Percentiles rank a stretch among this genome's conserved stretches.
phyloP scores from a whole-genome alignment of 345 rosid genomes.

The Pugionium cornutum region DNA sequence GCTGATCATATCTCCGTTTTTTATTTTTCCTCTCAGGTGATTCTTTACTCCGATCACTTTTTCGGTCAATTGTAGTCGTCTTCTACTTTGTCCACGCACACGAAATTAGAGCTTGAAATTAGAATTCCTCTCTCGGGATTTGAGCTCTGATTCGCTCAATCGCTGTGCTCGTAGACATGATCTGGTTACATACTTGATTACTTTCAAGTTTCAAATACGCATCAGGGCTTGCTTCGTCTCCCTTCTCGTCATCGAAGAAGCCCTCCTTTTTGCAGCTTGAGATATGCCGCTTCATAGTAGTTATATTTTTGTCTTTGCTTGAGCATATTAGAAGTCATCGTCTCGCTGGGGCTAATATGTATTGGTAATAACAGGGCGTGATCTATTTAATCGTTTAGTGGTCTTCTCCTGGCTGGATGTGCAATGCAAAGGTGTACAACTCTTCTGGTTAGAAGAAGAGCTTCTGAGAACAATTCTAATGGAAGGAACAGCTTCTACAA shows the following conservation, averaged over 20 bases:
- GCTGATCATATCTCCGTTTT: not conserved
- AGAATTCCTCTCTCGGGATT: not conserved
- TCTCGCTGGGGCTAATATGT: not conserved
- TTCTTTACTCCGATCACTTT: conserved; percentile 8
- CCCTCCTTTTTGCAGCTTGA: not conserved
- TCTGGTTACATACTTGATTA: not conserved
- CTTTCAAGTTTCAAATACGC: not conserved
- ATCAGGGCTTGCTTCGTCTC: conserved; percentile 24
- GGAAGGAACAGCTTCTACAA: conserved; percentile 51
- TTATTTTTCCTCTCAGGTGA: conserved; percentile 18
- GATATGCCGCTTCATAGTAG: not conserved
- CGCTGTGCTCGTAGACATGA: not conserved
- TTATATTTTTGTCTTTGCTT: not conserved
- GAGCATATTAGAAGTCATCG: not conserved
- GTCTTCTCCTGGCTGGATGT: conserved; percentile 49
- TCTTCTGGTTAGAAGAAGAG: conserved; percentile 72
- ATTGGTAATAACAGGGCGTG: conserved; percentile 18
- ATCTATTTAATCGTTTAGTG: not conserved
- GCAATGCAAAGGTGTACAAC: conserved; percentile 84
- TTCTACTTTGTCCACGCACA: not conserved
- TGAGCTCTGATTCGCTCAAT: not conserved
- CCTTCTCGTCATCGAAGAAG: not conserved
- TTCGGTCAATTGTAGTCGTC: not conserved
- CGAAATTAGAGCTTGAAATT: not conserved
- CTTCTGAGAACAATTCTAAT: conserved; percentile 42